Base-by-base conservation (phyloP, 2,329 filamentous ascomycete genomes). In the Xylariaceae sp. region DNA sequence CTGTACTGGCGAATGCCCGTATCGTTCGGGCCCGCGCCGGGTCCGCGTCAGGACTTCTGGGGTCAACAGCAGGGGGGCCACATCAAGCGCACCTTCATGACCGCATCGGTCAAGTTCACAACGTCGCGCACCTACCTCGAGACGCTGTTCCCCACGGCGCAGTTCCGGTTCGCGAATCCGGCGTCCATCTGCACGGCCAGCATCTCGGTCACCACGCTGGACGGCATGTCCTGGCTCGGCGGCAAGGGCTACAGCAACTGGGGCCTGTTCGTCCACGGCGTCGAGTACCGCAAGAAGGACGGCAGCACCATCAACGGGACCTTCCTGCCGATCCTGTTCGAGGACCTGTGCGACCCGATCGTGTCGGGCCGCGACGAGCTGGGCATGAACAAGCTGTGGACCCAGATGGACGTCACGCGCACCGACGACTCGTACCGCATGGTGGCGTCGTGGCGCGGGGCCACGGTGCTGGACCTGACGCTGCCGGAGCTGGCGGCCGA, bases 181-280 rank as follows among this genome's bases (percentile, higher is more conserved):
- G 61, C 58, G 4, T 70, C 67, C 0, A 50, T 69, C 2, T 65
- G 61, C 2, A 55, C 59, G 10, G 67, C 63, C 1, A 67, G 57
- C 18, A 58, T 65, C 33, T 60, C 56, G 0, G 53, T 57, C 14
- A 71, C 51, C 0, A 62, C 60, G 2, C 51, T 74, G 3, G 51
- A 58, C 23, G 66, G 68, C 1, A 68, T 81, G 61, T 61, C 68
- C 19, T 81, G 76, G 75, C 64, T 82, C 0, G 75, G 71, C 3
- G 76, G 76, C 2, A 54, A 57, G 0, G 75, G 76, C 1, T 81
- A 81, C 49, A 65, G 58, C 13, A 66, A 70, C 43, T 57, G 76
- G 11, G 76, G 74, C 0, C 60, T 82, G 0, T 80, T 76, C 46
- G 67, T 82, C 12, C 77, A 81, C 39, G 76, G 72, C 0, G 69